phyloP scores from a whole-genome alignment of 1,139 yeast genomes.

The Sugiyamaella novakii region DNA sequence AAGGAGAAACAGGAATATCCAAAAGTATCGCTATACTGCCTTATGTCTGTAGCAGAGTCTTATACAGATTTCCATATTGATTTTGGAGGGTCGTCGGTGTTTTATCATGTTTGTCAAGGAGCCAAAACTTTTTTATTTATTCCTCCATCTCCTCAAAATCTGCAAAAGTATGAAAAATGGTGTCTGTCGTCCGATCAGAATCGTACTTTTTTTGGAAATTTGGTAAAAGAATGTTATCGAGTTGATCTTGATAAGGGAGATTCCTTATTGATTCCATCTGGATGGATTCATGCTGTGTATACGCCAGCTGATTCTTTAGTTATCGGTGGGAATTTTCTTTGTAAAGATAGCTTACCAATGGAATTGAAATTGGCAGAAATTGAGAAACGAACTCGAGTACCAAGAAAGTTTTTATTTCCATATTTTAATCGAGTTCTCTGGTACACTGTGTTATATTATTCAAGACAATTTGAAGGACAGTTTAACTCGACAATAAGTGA shows the following conservation, averaged over 20 bases:
- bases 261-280: conserved; percentile 80
- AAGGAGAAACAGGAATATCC: conserved; percentile 46
- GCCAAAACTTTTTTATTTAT: conserved; percentile 70
- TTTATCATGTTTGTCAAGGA: conserved; percentile 78
- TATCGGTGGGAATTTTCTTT: conserved; percentile 84
- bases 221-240: conserved; percentile 53
- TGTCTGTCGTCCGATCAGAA: conserved; percentile 66
- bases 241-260: conserved; percentile 72
- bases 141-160: conserved; percentile 71
- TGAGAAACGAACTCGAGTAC: conserved; percentile 71
- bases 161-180: conserved; percentile 69
- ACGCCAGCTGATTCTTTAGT: conserved; percentile 82
- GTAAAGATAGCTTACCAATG: conserved; percentile 59
- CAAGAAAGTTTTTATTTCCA: conserved; percentile 76
- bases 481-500: background rate
- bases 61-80: conserved; percentile 91
- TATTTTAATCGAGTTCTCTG: conserved; percentile 70
- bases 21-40: conserved; percentile 77
- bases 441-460: conserved; percentile 48
- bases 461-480: too few relatives aligned
- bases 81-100: conserved; percentile 91
- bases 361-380: conserved; percentile 64
- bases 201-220: conserved; percentile 66
- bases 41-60: conserved; percentile 81
- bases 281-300: conserved; percentile 91